These are phyloP conservation scores for Cercospora sp. DNA, from an alignment of 2,329 filamentous ascomycete species.

Conservation along the genomic window DNA sequence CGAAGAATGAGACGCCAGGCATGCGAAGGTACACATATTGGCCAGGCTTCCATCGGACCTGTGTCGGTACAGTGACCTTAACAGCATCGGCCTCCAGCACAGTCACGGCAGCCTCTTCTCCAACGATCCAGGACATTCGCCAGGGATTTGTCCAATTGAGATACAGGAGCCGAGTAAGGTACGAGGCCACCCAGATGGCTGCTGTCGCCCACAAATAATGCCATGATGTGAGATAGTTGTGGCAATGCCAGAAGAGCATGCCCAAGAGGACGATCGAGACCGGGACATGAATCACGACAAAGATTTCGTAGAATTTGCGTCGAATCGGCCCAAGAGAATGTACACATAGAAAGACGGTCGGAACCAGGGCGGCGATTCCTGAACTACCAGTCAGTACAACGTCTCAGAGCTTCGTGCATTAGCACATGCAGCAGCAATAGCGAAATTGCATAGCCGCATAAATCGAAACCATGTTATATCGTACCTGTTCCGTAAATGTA, in stretches of 20 bases:
- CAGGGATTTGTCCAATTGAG: slow-evolving; percentile 87
- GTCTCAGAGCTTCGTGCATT: slow-evolving; percentile 20
- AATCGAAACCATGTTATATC: background rate
- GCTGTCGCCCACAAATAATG: slow-evolving; percentile 80
- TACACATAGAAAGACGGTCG: slow-evolving; percentile 78
- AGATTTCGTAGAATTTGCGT: slow-evolving; percentile 78
- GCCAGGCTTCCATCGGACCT: slow-evolving; percentile 88
- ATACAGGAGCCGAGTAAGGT: slow-evolving; percentile 74
- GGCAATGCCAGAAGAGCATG: slow-evolving; percentile 92
- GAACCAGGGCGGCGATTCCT: slow-evolving; percentile 70
- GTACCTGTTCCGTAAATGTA: slow-evolving; percentile 80
- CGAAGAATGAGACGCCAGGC: slow-evolving; percentile 84
- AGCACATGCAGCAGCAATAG: background rate
- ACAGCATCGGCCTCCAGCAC: slow-evolving; percentile 91
- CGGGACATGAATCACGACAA: slow-evolving; percentile 79
- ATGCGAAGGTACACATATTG: slow-evolving; percentile 95
- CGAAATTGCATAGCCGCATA: background rate
- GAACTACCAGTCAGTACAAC: slow-evolving; percentile 22
- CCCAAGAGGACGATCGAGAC: slow-evolving; percentile 78
- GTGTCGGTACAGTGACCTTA: slow-evolving; percentile 91
- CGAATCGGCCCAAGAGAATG: slow-evolving; percentile 80
- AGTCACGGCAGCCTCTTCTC: slow-evolving; percentile 87
- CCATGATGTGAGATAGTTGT: slow-evolving; percentile 90
- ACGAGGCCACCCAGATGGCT: slow-evolving; percentile 75
- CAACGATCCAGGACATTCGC: slow-evolving; percentile 77